A percentile compares a stretch with the other conserved stretches of the same genome.
Evolutionary conservation across 768 basidiomycete genomes (phyloP).

Genomic region (Chlorophyllum brunneum): DNA sequence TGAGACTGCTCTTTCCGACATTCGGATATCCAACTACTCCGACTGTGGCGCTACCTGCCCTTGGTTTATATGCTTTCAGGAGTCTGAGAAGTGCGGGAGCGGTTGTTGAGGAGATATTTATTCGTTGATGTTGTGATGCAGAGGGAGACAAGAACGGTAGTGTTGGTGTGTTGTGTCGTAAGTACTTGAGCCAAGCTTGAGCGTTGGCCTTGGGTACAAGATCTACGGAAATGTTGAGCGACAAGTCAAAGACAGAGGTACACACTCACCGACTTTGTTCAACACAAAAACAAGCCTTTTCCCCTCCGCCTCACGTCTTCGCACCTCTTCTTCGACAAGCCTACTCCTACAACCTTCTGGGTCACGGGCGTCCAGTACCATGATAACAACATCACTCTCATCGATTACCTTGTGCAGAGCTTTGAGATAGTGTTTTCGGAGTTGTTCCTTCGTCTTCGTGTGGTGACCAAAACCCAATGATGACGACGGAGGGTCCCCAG

Average conservation of each 20-base stretch:
- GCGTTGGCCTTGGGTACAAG: slow-evolving; percentile 87
- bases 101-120: slow-evolving; percentile 75
- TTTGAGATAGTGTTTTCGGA: slow-evolving; percentile 71
- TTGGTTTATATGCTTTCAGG: slow-evolving; percentile 79
- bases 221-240: slow-evolving; percentile 42
- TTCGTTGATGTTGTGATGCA: slow-evolving; percentile 72
- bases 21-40: slow-evolving; percentile 97
- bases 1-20: slow-evolving; percentile 92
- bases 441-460: slow-evolving; percentile 62
- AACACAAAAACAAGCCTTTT: slow-evolving; percentile 92
- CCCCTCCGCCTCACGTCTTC: slow-evolving; percentile 78
- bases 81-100: slow-evolving; percentile 76
- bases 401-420: slow-evolving; percentile 91
- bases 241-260: background rate
- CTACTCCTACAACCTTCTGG: slow-evolving; percentile 91
- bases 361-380: slow-evolving; percentile 91
- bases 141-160: slow-evolving; percentile 85
- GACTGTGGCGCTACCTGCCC: slow-evolving; percentile 69
- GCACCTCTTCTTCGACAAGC: slow-evolving; percentile 92
- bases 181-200: slow-evolving; percentile 83
- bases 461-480: slow-evolving; percentile 17
- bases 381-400: slow-evolving; percentile 85
- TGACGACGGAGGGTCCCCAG: slow-evolving; percentile 32
- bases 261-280: slow-evolving; percentile 88
- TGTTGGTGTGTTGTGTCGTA: slow-evolving; percentile 91